phyloP scores from a whole-genome alignment of 495 filamentous ascomycete genomes.

The Penicillium coffeae region DNA sequence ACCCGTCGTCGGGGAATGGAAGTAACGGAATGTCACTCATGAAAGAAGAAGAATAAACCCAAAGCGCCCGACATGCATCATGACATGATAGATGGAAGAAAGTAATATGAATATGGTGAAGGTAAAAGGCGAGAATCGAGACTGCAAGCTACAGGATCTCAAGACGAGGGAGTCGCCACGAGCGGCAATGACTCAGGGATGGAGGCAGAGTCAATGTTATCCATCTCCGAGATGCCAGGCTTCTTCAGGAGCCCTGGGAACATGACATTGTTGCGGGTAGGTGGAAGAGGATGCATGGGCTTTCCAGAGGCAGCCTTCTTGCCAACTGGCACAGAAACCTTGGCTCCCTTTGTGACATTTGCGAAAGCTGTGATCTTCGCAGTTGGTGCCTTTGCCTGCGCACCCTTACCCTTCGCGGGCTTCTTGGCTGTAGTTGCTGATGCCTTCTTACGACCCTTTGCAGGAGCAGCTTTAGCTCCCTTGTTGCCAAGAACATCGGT shows the following conservation, averaged over 20 bases:
- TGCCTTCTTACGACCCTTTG: slow-evolving; percentile 22
- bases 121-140: neutral
- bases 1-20: slow-evolving; percentile 3
- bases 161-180: neutral
- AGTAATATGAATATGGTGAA: neutral
- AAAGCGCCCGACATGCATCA: slow-evolving; percentile 15
- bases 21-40: neutral
- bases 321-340: slow-evolving; percentile 12
- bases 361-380: slow-evolving; percentile 23
- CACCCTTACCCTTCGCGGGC: slow-evolving; percentile 16
- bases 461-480: slow-evolving; percentile 7
- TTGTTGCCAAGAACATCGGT: slow-evolving; percentile 24
- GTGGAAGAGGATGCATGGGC: neutral
- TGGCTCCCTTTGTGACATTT: slow-evolving; percentile 34
- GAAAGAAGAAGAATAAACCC: slow-evolving; percentile 3
- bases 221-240: neutral
- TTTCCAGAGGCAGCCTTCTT: slow-evolving; percentile 25
- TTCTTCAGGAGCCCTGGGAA: neutral
- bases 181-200: neutral
- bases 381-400: slow-evolving; percentile 9
- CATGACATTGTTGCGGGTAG: neutral
- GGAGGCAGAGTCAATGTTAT: neutral
- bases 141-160: neutral
- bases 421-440: slow-evolving; percentile 17
- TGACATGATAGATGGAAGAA: slow-evolving; percentile 10